A percentile compares a stretch with the other conserved stretches of the same genome.
These are phyloP conservation scores for Nemania sp. DNA, from an alignment of 2,329 filamentous ascomycete genomes.

Conservation along the genomic window DNA sequence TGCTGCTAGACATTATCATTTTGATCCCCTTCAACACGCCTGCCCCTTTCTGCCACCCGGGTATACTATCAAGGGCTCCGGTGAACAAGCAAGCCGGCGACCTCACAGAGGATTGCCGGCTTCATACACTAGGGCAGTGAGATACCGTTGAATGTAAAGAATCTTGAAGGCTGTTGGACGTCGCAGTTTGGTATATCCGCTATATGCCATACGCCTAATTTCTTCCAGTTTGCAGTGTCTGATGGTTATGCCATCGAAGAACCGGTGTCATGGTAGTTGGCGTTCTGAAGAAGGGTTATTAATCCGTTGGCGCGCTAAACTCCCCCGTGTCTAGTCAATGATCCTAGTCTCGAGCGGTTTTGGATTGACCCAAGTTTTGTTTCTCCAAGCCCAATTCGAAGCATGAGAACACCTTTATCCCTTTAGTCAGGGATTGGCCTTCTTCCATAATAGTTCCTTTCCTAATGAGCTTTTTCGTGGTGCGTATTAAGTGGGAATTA, in stretches of 20 bases:
- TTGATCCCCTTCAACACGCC: constrained; percentile 34
- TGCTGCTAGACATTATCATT: constrained; percentile 37
- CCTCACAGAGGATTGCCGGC: constrained; percentile 32
- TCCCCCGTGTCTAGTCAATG: constrained; percentile 10
- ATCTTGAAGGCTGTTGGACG: constrained; percentile 27
- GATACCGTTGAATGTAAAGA: constrained; percentile 22
- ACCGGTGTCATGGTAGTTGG: constrained; percentile 16
- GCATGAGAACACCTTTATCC: constrained; percentile 13
- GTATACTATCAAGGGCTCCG: constrained; percentile 39
- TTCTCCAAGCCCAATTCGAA: constrained; percentile 26
- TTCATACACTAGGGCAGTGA: constrained; percentile 26
- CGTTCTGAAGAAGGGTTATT: constrained; percentile 27
- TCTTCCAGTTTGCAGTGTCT: constrained; percentile 24
- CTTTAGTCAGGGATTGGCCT: constrained; percentile 6
- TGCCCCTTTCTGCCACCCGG: constrained; percentile 35
- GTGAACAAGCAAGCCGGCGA: constrained; percentile 33
- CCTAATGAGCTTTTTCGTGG: constrained; percentile 39
- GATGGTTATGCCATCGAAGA: constrained; percentile 26
- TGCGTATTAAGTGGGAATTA: constrained; percentile 52
- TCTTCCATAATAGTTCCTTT: constrained; percentile 28
- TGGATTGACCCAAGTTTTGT: constrained; percentile 16
- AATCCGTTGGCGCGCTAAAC: constrained; percentile 30
- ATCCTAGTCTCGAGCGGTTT: constrained; percentile 2
- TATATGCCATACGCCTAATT: constrained; percentile 30
- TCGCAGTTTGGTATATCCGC: constrained; percentile 33